Evolutionary conservation across 345 rosid genomes (phyloP).

Genomic region (Citrus unshiu): DNA sequence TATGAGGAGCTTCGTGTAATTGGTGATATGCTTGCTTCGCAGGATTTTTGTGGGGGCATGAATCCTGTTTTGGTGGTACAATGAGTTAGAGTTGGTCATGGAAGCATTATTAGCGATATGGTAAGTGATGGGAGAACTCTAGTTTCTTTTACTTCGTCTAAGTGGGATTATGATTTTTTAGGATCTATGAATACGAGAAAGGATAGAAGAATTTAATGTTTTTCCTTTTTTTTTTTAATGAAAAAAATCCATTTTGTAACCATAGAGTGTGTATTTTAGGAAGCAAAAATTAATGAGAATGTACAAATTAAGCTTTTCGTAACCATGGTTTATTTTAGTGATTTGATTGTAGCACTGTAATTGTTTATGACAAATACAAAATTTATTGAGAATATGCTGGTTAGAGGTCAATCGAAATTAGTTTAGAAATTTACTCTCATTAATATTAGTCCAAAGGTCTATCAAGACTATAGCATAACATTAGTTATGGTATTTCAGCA

Average conservation of each 20-base stretch:
- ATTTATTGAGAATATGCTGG: too few species aligned
- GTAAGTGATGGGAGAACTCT: not conserved
- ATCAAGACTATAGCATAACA: too few species aligned
- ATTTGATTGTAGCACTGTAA: too few species aligned
- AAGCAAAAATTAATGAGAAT: not conserved
- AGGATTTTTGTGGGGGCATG: conserved; percentile 16
- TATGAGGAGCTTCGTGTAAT: conserved; percentile 15
- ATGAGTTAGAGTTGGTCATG: not conserved
- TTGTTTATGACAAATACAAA: too few species aligned
- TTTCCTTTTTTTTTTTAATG: not conserved
- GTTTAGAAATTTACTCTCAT: too few species aligned
- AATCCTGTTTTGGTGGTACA: conserved; percentile 31
- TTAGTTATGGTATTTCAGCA: too few species aligned
- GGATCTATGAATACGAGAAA: too few species aligned
- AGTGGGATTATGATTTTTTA: not conserved
- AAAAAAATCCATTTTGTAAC: too few species aligned
- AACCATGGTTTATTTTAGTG: too few species aligned
- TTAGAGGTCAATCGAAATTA: too few species aligned
- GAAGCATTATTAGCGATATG: not conserved
- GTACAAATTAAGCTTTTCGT: not conserved
- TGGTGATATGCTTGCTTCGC: conserved; percentile 32
- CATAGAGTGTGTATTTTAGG: too few species aligned
- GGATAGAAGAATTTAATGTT: not conserved
- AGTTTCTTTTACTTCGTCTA: not conserved
- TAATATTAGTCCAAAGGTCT: too few species aligned